A percentile compares a stretch with the other conserved stretches of the same genome.
Evolutionary conservation across 176 grass and related monocot genomes (phyloP).

Genomic region (Olyra latifolia): DNA sequence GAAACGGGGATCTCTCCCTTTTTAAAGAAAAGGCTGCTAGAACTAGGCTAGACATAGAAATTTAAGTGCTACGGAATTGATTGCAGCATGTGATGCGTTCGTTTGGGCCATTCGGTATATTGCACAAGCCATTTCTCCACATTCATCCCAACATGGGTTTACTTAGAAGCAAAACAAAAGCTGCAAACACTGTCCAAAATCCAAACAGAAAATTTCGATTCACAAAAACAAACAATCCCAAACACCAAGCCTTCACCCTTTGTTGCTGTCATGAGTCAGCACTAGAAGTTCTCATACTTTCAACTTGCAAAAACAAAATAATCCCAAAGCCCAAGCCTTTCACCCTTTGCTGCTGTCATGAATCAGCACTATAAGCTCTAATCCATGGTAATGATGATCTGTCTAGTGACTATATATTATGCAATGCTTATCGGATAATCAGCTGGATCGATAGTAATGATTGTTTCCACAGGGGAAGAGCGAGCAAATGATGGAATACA

Average conservation of each 20-base stretch:
- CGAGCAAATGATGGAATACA: constrained; percentile 83
- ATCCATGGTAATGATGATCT: background rate
- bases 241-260: background rate
- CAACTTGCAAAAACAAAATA: background rate
- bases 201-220: background rate
- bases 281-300: background rate
- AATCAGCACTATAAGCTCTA: background rate
- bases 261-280: background rate
- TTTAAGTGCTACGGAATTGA: background rate
- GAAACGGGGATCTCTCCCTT: no score
- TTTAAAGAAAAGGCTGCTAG: background rate
- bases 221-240: background rate
- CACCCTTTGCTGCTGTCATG: no score
- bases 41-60: background rate
- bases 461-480: constrained; percentile 49
- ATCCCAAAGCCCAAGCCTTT: background rate
- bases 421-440: background rate
- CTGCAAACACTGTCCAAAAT: background rate
- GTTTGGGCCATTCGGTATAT: background rate
- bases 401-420: background rate
- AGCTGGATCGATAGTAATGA: background rate
- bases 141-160: background rate
- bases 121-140: background rate
- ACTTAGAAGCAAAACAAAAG: background rate
- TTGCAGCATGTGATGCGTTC: background rate